Evolutionary conservation across 139 green algal species (phyloP).

Genomic region (Coelastrella sp.): DNA sequence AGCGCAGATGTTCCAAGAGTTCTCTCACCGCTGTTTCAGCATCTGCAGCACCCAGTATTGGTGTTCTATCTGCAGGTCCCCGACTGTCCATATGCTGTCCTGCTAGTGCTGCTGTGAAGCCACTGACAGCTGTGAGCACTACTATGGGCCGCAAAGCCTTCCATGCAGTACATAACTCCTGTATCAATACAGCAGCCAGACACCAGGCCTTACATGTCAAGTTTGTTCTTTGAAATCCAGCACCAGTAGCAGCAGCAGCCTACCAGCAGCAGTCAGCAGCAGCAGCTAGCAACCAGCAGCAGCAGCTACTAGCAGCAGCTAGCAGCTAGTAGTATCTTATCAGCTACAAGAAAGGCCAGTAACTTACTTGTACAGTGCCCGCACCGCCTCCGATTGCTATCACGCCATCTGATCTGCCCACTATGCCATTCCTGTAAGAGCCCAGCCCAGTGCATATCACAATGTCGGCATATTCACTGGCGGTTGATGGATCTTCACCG

Average conservation of each 20-base stretch:
- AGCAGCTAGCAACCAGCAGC: neutral
- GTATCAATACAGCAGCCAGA: neutral
- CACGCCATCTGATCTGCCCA: conserved; percentile 41
- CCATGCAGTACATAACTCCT: neutral
- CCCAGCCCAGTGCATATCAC: conserved; percentile 39
- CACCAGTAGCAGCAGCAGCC: neutral
- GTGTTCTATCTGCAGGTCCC: neutral
- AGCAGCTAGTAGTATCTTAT: neutral
- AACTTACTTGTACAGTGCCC: conserved; percentile 28
- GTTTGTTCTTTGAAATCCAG: too few relatives aligned
- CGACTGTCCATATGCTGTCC: neutral
- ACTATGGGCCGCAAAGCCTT: neutral
- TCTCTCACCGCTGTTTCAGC: neutral
- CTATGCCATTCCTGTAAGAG: conserved; percentile 31
- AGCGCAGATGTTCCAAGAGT: too few relatives aligned
- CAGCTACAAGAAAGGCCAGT: neutral
- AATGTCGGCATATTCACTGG: conserved; percentile 26
- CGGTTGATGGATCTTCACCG: neutral
- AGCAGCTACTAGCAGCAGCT: neutral
- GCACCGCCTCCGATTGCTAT: conserved; percentile 42
- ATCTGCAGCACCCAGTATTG: neutral
- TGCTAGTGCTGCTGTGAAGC: conserved; percentile 1
- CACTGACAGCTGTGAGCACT: neutral
- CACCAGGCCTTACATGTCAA: neutral
- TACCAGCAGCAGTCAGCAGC: neutral